Evolutionary conservation across 2,329 filamentous ascomycete species (phyloP).

Genomic region (Talaromyces rugulosus): DNA sequence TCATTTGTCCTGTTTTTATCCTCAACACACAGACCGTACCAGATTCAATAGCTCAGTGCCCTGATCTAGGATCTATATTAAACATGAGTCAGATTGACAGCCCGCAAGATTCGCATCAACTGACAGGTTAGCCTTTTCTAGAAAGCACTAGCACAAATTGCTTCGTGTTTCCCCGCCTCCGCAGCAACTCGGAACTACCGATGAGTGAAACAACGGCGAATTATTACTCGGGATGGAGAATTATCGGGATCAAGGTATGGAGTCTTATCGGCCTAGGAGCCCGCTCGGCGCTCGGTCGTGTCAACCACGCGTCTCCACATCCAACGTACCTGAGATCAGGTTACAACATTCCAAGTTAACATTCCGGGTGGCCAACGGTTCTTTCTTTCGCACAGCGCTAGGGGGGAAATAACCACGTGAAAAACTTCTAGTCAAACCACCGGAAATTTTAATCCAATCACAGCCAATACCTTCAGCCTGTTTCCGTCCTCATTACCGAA

Average conservation of each 20-base stretch:
- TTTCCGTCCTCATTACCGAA: neutral
- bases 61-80: neutral
- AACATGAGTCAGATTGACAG: neutral
- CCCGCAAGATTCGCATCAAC: too few species aligned
- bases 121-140: neutral
- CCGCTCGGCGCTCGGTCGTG: neutral
- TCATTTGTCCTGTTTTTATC: neutral
- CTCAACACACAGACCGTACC: neutral
- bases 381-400: neutral
- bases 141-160: neutral
- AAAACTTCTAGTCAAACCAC: neutral
- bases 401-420: neutral
- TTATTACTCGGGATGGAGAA: neutral
- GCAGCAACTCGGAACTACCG: neutral
- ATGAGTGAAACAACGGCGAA: neutral
- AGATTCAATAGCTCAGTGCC: neutral
- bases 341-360: neutral
- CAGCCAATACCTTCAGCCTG: neutral
- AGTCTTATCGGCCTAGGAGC: neutral
- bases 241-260: neutral
- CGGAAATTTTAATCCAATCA: neutral
- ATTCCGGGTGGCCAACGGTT: too few species aligned
- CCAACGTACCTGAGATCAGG: neutral
- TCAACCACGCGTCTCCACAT: neutral
- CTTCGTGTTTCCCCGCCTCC: neutral